phyloP scores from a whole-genome alignment of 148 eudicot species.

The Vaccinium macrocarpon region DNA sequence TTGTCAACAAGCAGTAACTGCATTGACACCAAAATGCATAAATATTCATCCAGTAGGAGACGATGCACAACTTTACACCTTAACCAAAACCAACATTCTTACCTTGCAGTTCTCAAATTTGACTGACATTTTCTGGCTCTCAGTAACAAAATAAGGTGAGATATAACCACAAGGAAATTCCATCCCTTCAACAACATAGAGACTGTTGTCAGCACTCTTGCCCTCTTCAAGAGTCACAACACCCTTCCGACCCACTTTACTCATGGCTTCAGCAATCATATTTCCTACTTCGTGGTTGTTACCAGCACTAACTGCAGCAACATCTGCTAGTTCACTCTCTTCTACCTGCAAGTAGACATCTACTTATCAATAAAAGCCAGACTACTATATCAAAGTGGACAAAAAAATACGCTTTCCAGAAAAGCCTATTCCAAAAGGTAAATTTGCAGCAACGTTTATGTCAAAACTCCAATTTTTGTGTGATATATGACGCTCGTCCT shows the following conservation, averaged over 20 bases:
- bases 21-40: neutral
- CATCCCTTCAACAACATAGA: slow-evolving; percentile 79
- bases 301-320: too few species aligned
- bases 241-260: slow-evolving; percentile 73
- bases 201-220: slow-evolving; percentile 81
- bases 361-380: too few species aligned
- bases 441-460: too few species aligned
- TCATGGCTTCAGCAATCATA: too few species aligned
- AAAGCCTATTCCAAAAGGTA: too few species aligned
- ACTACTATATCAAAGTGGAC: too few species aligned
- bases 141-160: slow-evolving; percentile 77
- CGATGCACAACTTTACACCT: neutral
- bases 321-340: too few species aligned
- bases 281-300: too few species aligned
- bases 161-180: slow-evolving; percentile 74
- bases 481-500: too few species aligned
- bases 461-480: too few species aligned
- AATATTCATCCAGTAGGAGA: neutral
- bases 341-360: too few species aligned
- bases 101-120: slow-evolving; percentile 91
- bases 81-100: neutral
- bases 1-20: slow-evolving; percentile 71
- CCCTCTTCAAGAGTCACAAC: slow-evolving; percentile 99
- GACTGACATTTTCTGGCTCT: slow-evolving; percentile 65
- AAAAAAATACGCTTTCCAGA: too few species aligned